phyloP scores from a whole-genome alignment of 345 rosid species.

The Noccaea bulbosa region DNA sequence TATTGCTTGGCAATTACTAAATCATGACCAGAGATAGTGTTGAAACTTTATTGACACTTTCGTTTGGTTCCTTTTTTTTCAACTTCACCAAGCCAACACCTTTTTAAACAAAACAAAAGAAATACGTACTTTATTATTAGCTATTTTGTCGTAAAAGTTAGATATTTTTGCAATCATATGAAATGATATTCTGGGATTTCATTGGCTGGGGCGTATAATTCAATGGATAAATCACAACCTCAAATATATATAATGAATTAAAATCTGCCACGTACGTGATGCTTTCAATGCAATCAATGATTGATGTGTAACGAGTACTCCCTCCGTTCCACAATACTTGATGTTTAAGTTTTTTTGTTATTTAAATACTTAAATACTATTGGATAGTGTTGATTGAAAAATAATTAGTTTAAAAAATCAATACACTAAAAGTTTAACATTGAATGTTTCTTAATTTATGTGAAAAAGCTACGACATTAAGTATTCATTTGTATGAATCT shows the following conservation, averaged over 20 bases:
- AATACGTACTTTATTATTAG: neutral
- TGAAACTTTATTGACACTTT: conserved; percentile 32
- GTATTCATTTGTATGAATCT: conserved; percentile 4
- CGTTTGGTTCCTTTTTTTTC: neutral
- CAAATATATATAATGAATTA: conserved; percentile 9
- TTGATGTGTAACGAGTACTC: too few species aligned
- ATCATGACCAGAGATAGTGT: conserved; percentile 27
- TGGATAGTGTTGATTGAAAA: too few species aligned
- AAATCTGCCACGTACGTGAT: conserved; percentile 1
- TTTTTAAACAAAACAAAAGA: neutral
- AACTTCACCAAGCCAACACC: conserved; percentile 10
- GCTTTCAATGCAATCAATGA: conserved; percentile 22
- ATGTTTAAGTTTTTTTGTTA: too few species aligned
- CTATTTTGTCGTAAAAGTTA: neutral
- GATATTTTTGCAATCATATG: conserved; percentile 22
- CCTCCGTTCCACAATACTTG: too few species aligned
- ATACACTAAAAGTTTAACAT: too few species aligned
- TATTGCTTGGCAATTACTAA: conserved; percentile 34
- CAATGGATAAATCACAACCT: conserved; percentile 20
- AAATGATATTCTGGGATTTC: conserved; percentile 13
- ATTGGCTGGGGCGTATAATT: conserved; percentile 20
- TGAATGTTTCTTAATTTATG: too few species aligned
- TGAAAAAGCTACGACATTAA: too few species aligned
- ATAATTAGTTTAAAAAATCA: too few species aligned
- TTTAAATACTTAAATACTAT: too few species aligned